Percentiles rank a stretch among this genome's conserved stretches.
Conservation (phyloP, 2,329 filamentous ascomycete genomes). For the Pestalotiopsis sp. region DNA sequence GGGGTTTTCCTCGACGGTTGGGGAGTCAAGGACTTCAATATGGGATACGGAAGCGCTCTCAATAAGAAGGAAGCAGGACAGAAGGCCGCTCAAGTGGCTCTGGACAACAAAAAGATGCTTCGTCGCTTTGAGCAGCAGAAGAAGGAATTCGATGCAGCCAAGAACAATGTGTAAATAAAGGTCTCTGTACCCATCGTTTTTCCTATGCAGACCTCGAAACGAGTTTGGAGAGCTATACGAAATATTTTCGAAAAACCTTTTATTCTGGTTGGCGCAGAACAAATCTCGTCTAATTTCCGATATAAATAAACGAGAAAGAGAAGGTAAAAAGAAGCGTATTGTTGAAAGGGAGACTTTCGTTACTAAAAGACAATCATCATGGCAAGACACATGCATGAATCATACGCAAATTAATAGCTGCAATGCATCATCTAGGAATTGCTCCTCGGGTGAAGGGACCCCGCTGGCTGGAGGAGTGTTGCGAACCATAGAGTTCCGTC, state of each 20-base stretch:
- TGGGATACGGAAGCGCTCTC: conserved; percentile 66
- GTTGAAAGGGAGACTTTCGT: no score
- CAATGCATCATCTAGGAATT: neutral
- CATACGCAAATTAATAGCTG: neutral
- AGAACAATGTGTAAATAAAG: no score
- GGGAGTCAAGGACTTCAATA: conserved; percentile 63
- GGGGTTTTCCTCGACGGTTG: conserved; percentile 69
- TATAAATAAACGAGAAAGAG: no score
- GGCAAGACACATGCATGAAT: neutral
- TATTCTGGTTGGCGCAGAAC: no score
- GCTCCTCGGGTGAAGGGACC: neutral
- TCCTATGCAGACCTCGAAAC: no score
- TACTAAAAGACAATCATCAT: neutral
- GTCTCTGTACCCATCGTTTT: no score
- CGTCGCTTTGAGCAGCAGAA: conserved; percentile 52
- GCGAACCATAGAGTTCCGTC: neutral
- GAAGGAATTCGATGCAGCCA: conserved; percentile 40
- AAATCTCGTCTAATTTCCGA: no score
- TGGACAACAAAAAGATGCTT: conserved; percentile 69
- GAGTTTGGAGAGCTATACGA: no score
- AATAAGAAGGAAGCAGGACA: conserved; percentile 72
- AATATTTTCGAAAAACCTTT: no score
- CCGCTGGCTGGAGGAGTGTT: neutral
- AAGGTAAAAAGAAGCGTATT: no score
- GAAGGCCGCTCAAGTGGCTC: conserved; percentile 64